These are phyloP conservation scores for Calonectria crousiana DNA, from an alignment of 2,329 filamentous ascomycete genomes.

Conservation along the genomic window DNA sequence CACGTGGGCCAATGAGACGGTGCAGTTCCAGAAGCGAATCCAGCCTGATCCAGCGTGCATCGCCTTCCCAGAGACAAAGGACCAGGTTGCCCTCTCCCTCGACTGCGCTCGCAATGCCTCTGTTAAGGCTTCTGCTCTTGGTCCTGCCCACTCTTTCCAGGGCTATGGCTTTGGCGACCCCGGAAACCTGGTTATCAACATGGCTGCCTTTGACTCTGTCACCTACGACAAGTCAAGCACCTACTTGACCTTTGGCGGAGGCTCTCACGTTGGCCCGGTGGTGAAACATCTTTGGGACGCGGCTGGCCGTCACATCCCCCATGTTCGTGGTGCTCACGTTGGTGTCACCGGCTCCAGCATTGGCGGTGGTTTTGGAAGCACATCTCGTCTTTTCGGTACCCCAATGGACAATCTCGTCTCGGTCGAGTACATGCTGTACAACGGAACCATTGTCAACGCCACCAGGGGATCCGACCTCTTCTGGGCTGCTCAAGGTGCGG, in stretches of 20 bases:
- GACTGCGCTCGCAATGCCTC: slow-evolving; percentile 39
- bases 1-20: slow-evolving; percentile 31
- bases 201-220: slow-evolving; percentile 39
- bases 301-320: slow-evolving; percentile 39
- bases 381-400: slow-evolving; percentile 33
- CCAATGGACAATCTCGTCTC: slow-evolving; percentile 39
- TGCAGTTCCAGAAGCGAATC: slow-evolving; percentile 39
- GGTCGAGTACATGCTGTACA: slow-evolving; percentile 42
- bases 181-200: slow-evolving; percentile 41
- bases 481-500: slow-evolving; percentile 41
- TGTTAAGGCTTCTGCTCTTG: slow-evolving; percentile 39
- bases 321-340: slow-evolving; percentile 40
- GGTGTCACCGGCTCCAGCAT: slow-evolving; percentile 39
- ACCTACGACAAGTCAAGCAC: slow-evolving; percentile 35
- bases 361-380: slow-evolving; percentile 39
- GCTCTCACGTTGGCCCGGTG: slow-evolving; percentile 38
- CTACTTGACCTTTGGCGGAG: slow-evolving; percentile 38
- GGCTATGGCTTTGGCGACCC: slow-evolving; percentile 35
- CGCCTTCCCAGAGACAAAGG: slow-evolving; percentile 34
- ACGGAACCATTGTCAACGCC: slow-evolving; percentile 40
- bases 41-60: slow-evolving; percentile 37
- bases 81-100: slow-evolving; percentile 37
- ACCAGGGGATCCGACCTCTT: slow-evolving; percentile 36
- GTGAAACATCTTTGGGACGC: slow-evolving; percentile 42
- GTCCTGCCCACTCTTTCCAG: slow-evolving; percentile 40